Base-by-base conservation (phyloP, 1,139 yeast species). In the Sugiyamaella castrensis region DNA sequence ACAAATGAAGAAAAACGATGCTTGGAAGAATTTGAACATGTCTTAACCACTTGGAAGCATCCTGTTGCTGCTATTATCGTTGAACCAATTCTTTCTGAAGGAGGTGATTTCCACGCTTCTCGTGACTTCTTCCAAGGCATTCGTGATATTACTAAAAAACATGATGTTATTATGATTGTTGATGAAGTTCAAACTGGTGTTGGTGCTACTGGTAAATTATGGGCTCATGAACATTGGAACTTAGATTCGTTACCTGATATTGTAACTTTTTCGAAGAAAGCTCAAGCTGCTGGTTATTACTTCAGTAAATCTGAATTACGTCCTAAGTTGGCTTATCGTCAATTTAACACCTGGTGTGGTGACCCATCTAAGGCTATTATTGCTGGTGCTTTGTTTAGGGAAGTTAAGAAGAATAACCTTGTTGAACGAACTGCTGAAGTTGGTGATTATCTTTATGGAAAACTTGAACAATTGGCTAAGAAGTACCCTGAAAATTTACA, bases 331-430 rank as follows among this genome's bases (percentile, higher is more conserved):
- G 80, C 94, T 41, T 85, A 82, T 76, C 82, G 94, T 68, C 92
- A 85, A 74, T 85, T 85, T 76, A 85, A 85, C 80, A 85, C 95
- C 53, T 85, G 95, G 95, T 84, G 91, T 69, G 95, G 95, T 60
- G 95, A 85, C 73, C 89, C 92, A 64, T 81, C 88, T 53, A 81
- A 84, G 71, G 79, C 86, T 63, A 71, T 84, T 59, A 75, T 86
- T 63, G 84, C 91, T 48, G 81, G 82, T 57, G 79, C 85, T 55
- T 84, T 85, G 59, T 81, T 80, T 65, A 70, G 75, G 55, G 89
- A 84, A 68, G 71, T 84, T 47, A 69, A 72, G 52, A 80, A 80
- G 63, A 72, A 84, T 67, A 76, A 81, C 59, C 76, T 85, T 58
- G 76, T 79, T 35, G 70, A 71, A 34, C 71, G 77, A 53, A 77